Evolutionary conservation across 768 basidiomycete genomes (phyloP), one percentile per base, ranked within the genome.

Genomic region (Leccinellum albellum): DNA sequence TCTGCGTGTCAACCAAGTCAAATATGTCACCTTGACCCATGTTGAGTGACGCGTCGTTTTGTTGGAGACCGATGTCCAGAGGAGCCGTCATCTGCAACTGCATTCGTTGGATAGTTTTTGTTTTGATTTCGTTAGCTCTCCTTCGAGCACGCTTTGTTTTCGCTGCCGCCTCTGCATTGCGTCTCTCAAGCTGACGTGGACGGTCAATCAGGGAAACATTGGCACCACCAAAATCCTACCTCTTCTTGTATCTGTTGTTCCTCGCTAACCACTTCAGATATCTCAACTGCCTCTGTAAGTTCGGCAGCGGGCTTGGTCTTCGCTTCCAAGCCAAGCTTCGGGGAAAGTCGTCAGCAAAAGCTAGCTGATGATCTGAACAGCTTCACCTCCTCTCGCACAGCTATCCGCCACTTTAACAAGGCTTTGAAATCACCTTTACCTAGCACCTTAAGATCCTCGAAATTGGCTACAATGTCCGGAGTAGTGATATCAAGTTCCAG

Each of bases 71-170:
- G 61, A 98, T 94, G 64, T 98, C 97, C 62, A 95, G 76, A n/a
- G 97, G 97, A 20, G 94, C 93, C 13, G 90, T 91, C 97, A 99
- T 99, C 68, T 91, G 88, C 47, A 98, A 80, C 70, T 98, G 97
- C 85, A 98, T 89, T 52, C 95, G 88, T 67, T 93, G 91, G 40
- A 98, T 87, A 1, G 93, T 91, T 61, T 88, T 85, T 28, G 82
- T 79, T 74, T 90, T 92, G 66, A 90, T 78, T 75, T 98, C 97
- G 73, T 98, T 98, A 2, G 87, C 85, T 33, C 86, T 82, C 53
- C 94, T 83, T 53, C 90, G 82, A 63, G 92, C 89, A 8, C 90
- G 87, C 70, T 93, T 94, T 40, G 81, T 70, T 48, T 86, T 84
- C 28, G 87, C 82, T 40, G 81, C 78, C 29, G 83, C 87, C 73